Evolutionary conservation across 495 filamentous ascomycete genomes (phyloP), one percentile per base, ranked within the genome.

Genomic region (Penicillium tannophilum): DNA sequence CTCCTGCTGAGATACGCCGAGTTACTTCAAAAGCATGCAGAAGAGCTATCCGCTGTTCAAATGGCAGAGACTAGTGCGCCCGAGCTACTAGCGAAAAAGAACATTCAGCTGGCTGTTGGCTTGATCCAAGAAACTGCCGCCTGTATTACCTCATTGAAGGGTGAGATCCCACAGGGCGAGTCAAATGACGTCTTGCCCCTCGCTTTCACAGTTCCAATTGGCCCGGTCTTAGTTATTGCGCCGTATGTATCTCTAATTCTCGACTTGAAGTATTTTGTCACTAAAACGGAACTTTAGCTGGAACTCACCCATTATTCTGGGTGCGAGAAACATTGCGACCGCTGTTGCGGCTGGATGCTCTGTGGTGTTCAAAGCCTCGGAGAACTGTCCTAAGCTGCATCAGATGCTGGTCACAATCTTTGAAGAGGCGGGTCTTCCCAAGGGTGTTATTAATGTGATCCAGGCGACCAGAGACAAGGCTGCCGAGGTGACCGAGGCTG

Each of bases 321-420:
- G 79, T 19, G 60, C 89, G 14, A 79, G 88, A 54, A 77, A 87
- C 6, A 70, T 90, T 10, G 67, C 84, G n/a, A 86, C 77, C 66
- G 83, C 90, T n/a, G 73, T 93, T 47, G 90, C 90, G 16, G 84
- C 83, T 3, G 91, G 91, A 16, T 88, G 88, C 62, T 87, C 86
- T 4, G 81, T 76, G 16, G 75, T 92, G 41, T 73, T 91, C 6
- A 92, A 91, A 67, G 84, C 82, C 12, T 79, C 83, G 6, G 91
- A 93, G 67, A 72, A 83, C 19, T 84, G 84, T n/a, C 90, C 91
- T 5, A 79, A 83, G 23, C 78, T 76, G 46, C 85, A 86, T 72
- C 86, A 79, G 69, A 79, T 79, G 26, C 78, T 69, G 6, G 66
- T 28, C 6, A 17, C 24, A 1, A 14, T 61, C 1, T 65, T 65